A percentile compares a stretch with the other conserved stretches of the same genome.
These are phyloP conservation scores for Lathyrus oleraceus DNA, from an alignment of 306 rosid species.

Conservation along the genomic window DNA sequence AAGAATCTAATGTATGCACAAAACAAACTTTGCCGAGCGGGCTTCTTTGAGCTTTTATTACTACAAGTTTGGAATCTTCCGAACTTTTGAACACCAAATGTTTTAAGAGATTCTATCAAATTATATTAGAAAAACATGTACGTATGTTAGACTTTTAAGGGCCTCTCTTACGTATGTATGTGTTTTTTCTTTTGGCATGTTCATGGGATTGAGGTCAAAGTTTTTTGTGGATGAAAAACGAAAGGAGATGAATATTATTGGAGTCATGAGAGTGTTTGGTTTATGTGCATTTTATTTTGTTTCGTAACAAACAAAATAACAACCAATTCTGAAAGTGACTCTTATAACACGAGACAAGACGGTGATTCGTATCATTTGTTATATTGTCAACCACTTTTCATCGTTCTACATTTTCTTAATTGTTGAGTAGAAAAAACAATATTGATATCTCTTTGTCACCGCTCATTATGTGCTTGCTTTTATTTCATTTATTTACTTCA, in stretches of 20 bases:
- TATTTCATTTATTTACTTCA: not conserved
- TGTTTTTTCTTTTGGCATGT: not conserved
- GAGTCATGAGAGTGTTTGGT: not conserved
- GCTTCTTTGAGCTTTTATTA: conserved; percentile 35
- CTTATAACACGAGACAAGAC: not conserved
- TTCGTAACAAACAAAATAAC: not conserved
- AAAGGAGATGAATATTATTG: not conserved
- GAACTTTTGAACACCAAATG: not conserved
- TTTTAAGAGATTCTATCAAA: too few species aligned
- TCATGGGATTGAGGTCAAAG: not conserved
- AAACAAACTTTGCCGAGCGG: conserved; percentile 38
- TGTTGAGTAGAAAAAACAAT: not conserved
- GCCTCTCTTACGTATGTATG: too few species aligned
- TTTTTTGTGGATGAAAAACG: not conserved
- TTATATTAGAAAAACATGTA: too few species aligned
- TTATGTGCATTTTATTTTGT: not conserved
- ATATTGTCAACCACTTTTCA: not conserved
- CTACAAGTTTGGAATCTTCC: conserved; percentile 53
- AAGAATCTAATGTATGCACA: not conserved
- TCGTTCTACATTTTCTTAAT: not conserved
- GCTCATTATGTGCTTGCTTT: not conserved
- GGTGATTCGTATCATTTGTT: not conserved
- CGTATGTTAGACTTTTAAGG: too few species aligned
- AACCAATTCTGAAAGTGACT: not conserved
- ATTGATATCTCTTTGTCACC: not conserved